Percentiles rank a stretch among this genome's conserved stretches.
These are phyloP conservation scores for Chalciporus sp. DNA, from an alignment of 1,284 basidiomycete genomes.

Conservation along the genomic window DNA sequence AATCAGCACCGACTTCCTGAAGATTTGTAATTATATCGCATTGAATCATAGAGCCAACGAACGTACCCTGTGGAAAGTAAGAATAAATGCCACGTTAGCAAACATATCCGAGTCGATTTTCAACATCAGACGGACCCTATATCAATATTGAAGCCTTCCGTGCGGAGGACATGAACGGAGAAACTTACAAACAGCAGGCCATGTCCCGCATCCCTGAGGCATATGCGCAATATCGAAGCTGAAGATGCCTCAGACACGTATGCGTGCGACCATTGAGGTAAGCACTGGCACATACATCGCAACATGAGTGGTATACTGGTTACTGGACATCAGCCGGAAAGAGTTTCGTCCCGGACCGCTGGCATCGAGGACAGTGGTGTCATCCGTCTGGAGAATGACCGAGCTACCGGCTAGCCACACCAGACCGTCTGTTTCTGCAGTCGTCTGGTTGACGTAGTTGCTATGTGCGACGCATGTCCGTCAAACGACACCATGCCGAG, in stretches of 20 bases:
- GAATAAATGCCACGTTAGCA: no score
- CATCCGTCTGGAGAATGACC: constrained; percentile 44
- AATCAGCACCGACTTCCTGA: constrained; percentile 22
- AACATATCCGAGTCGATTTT: no score
- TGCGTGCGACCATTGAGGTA: no score
- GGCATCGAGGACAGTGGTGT: constrained; percentile 32
- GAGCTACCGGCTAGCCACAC: constrained; percentile 47
- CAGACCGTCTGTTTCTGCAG: constrained; percentile 46
- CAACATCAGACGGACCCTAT: constrained; percentile 20
- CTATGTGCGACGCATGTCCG: constrained; percentile 33
- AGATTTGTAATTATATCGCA: no score
- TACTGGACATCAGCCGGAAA: constrained; percentile 37
- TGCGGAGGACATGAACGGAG: background rate
- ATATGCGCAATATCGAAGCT: constrained; percentile 42
- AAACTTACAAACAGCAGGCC: constrained; percentile 39
- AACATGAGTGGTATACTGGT: constrained; percentile 36
- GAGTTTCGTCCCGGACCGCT: constrained; percentile 39
- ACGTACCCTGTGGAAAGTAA: constrained; percentile 27
- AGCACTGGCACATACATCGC: constrained; percentile 41
- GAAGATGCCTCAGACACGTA: background rate
- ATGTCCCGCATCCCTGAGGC: constrained; percentile 42
- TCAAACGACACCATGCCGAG: no score
- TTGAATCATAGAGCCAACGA: background rate
- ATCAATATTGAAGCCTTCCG: background rate
- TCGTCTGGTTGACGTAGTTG: constrained; percentile 51